Evolutionary conservation across 495 filamentous ascomycete species (phyloP), one percentile per base, ranked within the genome.

Genomic region (Penicillium tannophilum): DNA sequence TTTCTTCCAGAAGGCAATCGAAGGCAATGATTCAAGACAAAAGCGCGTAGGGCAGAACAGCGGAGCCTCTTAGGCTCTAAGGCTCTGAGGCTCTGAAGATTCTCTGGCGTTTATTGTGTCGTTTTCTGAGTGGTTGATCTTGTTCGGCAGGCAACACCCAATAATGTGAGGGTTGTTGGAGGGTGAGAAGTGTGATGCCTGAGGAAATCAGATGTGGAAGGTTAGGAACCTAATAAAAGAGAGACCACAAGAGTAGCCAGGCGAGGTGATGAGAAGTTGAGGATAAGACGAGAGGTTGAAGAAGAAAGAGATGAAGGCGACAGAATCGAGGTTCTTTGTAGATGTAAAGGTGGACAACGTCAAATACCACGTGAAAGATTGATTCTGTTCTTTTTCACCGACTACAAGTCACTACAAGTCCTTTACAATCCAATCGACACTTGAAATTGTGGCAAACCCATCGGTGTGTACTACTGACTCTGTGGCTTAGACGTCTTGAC

Each of bases 1-100:
- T 24, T 17, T 6, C 26, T 62, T 55, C 56, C 60, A 65, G 61
- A 65, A 64, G 52, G 30, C 26, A 60, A 56, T 63, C n/a, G 63
- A 68, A 62, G 49, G 30, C 45, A 12, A 43, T 42, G 26, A 50
- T 33, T 33, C 26, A 33, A 31, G 47, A 50, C 26, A 26, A 31
- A 14, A n/a, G 16, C 12, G 39, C 50, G 50, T 16, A 35, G 28
- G 33, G 50, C 33, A 41, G 17, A 11, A 33, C 10, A 30, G 48
- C 24, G 50, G 28, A 35, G 50, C 50, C 50, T 52, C 31, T 14
- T 30, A 23, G 20, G 20, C 20, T 39, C 39, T n/a, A 16, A 41
- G 39, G 16, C 14, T 39, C 39, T n/a, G 39, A 41, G 39, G 16
- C 14, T 16, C 33, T 24, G 24, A 31, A 12, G 47, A 31, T 14